Conservation (phyloP, 164 flowering plant species). For the Vitis rotundifolia region DNA sequence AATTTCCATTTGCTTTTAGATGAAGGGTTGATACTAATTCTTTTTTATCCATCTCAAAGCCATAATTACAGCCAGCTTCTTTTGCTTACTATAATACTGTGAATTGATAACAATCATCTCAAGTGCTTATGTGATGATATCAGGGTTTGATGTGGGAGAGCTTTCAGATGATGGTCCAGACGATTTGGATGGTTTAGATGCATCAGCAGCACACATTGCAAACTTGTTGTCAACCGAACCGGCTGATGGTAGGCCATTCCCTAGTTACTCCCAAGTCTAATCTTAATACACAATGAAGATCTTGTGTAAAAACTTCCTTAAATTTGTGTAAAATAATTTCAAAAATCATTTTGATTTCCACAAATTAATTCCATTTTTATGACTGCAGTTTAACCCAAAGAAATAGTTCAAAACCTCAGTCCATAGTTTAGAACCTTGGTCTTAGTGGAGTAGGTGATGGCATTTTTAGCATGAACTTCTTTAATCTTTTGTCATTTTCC, state of each 20-base stretch:
- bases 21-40: neutral
- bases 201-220: constrained; percentile 93
- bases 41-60: neutral
- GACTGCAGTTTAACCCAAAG: too few species aligned
- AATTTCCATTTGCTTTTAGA: neutral
- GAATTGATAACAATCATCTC: constrained; percentile 4
- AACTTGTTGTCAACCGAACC: constrained; percentile 94
- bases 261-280: neutral
- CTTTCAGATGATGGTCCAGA: constrained; percentile 88
- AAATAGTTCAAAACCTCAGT: too few species aligned
- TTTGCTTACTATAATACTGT: neutral
- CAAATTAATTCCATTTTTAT: too few species aligned
- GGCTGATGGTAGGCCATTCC: constrained; percentile 56
- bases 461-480: neutral
- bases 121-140: constrained; percentile 11
- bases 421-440: too few species aligned
- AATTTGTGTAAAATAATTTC: too few species aligned
- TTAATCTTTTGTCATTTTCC: neutral
- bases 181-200: constrained; percentile 92
- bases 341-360: too few species aligned
- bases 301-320: too few species aligned
- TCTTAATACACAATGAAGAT: too few species aligned
- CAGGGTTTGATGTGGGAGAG: constrained; percentile 95
- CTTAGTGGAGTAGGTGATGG: too few species aligned
- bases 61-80: neutral